Conservation (phyloP, 2,329 filamentous ascomycete species). For the Cladophialophora chaetospira region DNA sequence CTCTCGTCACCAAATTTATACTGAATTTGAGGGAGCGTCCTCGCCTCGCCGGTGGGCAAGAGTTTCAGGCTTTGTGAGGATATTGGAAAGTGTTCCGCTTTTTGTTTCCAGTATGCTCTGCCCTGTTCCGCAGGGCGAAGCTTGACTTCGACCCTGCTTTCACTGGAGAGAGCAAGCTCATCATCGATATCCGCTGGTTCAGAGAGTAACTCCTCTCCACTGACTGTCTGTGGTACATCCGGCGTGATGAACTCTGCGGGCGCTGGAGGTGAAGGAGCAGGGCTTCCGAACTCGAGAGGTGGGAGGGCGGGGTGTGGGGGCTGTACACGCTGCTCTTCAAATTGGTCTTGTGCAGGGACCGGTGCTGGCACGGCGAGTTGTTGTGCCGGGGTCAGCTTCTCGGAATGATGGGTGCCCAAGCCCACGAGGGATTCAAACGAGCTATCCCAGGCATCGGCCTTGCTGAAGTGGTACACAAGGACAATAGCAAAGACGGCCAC, state of each 20-base stretch:
- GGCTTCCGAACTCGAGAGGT: neutral
- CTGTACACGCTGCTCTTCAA: conserved; percentile 1
- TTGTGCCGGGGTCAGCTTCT: neutral
- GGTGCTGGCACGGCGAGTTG: conserved; percentile 6
- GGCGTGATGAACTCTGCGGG: neutral
- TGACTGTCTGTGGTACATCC: conserved; percentile 16
- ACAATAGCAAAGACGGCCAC: conserved; percentile 48
- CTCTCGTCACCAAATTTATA: conserved; percentile 69
- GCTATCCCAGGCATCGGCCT: conserved; percentile 44
- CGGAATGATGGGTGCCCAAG: conserved; percentile 15
- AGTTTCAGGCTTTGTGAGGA: conserved; percentile 68
- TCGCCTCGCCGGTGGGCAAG: conserved; percentile 72
- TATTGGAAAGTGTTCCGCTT: conserved; percentile 76
- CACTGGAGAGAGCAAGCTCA: conserved; percentile 38
- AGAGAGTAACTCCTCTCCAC: conserved; percentile 28
- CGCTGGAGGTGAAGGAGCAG: conserved; percentile 1
- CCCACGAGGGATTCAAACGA: conserved; percentile 22
- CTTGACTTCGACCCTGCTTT: conserved; percentile 39
- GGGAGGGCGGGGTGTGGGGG: conserved; percentile 4
- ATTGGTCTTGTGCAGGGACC: conserved; percentile 12
- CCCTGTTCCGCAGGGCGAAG: conserved; percentile 23
- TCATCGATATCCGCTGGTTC: conserved; percentile 25
- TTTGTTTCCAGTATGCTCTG: conserved; percentile 66
- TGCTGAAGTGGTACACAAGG: conserved; percentile 55
- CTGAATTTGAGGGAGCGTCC: conserved; percentile 75